These are phyloP conservation scores for Helenozyma rhizophorensis DNA, from an alignment of 805 yeast species.

Conservation along the genomic window DNA sequence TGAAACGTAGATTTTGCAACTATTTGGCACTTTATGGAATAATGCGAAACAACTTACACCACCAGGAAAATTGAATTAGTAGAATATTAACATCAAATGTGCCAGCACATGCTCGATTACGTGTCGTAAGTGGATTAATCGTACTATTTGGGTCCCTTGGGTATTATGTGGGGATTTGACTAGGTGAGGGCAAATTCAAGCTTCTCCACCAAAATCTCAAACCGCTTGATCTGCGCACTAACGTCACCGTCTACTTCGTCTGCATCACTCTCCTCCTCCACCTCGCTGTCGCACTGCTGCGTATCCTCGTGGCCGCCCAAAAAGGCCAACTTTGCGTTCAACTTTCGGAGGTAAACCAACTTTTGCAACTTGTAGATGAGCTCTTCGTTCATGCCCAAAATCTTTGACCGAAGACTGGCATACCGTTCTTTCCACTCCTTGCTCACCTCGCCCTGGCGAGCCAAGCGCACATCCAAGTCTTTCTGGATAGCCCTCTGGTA, in stretches of 20 bases:
- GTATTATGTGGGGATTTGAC: too few relatives aligned
- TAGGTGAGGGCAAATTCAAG: constrained; percentile 7
- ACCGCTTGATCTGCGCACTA: constrained; percentile 20
- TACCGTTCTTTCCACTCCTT: constrained; percentile 7
- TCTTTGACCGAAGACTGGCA: constrained; percentile 6
- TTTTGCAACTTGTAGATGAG: constrained; percentile 28
- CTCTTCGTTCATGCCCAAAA: constrained; percentile 13
- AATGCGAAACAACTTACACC: too few relatives aligned
- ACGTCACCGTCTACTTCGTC: not conserved
- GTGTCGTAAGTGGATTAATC: too few relatives aligned
- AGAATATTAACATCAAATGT: too few relatives aligned
- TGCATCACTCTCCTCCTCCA: constrained; percentile 6
- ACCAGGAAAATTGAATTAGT: too few relatives aligned
- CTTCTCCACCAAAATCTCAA: constrained; percentile 25
- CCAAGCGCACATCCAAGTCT: not conserved
- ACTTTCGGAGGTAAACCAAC: constrained; percentile 20
- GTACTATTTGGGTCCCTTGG: too few relatives aligned
- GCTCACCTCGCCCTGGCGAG: not conserved
- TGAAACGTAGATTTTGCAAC: too few relatives aligned
- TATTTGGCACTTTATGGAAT: too few relatives aligned
- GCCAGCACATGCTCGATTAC: too few relatives aligned
- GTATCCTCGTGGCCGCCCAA: constrained; percentile 1
- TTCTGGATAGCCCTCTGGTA: not conserved
- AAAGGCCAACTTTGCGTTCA: constrained; percentile 10
- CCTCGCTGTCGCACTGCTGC: constrained; percentile 18